Evolutionary conservation across 2,329 filamentous ascomycete genomes (phyloP), one percentile per base, ranked within the genome.

Genomic region (Cladobotryum mycophilum): DNA sequence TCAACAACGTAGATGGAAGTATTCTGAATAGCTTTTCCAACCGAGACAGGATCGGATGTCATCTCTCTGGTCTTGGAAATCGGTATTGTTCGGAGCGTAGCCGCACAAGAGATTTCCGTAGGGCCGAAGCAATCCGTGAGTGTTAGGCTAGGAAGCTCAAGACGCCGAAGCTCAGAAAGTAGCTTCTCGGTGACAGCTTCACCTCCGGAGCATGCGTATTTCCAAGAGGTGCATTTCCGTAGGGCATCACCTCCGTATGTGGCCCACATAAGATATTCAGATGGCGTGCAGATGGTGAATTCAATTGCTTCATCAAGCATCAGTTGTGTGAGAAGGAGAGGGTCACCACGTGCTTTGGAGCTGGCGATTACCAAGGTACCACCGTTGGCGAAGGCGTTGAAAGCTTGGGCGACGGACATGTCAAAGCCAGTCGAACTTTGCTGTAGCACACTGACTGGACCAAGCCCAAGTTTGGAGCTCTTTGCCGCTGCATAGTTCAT

Each of bases 1-100:
- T 75, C 68, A 2, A 76, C 60, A 9, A 78, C 66, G 51, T 73
- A 75, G 2, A 72, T 55, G 1, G 67, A 61, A 1, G 66, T 61
- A 52, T 69, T 69, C 1, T 60, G 56, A 12, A 62, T 41, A 1
- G 57, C 41, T 30, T 48, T 47, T n/a, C n/a, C n/a, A n/a, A n/a
- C n/a, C n/a, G n/a, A n/a, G n/a, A n/a, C n/a, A n/a, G n/a, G n/a
- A n/a, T n/a, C n/a, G n/a, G n/a, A n/a, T n/a, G n/a, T n/a, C n/a
- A n/a, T n/a, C n/a, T n/a, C n/a, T n/a, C n/a, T 4, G 61, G 34
- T 37, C 45, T 36, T 30, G 12, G 12, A 18, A 47, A 15, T 41
- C 53, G 13, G 36, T 2, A 52, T 37, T 14, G 15, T 41, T 3
- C 47, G 44, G 15, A 53, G 51, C 2, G 40, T 52, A 22, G 55